These are phyloP conservation scores for Calocera viscosa DNA, from an alignment of 768 basidiomycete species.

Conservation along the genomic window DNA sequence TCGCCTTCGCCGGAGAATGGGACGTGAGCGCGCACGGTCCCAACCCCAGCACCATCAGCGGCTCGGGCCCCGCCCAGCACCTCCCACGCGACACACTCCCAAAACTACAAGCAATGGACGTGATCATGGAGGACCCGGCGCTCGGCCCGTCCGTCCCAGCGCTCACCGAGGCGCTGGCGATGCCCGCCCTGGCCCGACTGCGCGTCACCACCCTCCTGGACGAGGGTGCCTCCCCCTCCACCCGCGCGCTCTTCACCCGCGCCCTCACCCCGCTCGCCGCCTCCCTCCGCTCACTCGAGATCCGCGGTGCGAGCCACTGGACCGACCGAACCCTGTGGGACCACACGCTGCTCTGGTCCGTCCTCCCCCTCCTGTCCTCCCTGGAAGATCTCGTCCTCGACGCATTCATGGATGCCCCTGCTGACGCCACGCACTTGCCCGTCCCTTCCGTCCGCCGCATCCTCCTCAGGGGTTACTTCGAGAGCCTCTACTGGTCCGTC, in stretches of 20 bases:
- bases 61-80: not conserved
- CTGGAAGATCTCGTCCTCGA: not conserved
- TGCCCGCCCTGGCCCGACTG: not conserved
- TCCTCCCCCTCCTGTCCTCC: not conserved
- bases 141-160: not conserved
- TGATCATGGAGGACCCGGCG: not conserved
- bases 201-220: not conserved
- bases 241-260: not conserved
- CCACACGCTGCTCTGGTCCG: not conserved
- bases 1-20: not conserved
- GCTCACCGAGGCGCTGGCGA: not conserved
- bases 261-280: not conserved
- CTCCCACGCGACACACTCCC: not conserved
- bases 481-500: not conserved
- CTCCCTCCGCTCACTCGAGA: not conserved
- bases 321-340: not conserved
- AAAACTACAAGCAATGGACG: not conserved
- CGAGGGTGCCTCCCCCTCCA: not conserved
- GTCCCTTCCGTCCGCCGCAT: not conserved
- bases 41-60: no score
- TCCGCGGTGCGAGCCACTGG: not conserved
- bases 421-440: not conserved
- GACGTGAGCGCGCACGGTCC: no score
- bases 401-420: not conserved
- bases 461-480: not conserved